Percentiles rank a stretch among this genome's conserved stretches.
Evolutionary conservation across 805 yeast species (phyloP).

Genomic region (Ogataea paradorogensis): DNA sequence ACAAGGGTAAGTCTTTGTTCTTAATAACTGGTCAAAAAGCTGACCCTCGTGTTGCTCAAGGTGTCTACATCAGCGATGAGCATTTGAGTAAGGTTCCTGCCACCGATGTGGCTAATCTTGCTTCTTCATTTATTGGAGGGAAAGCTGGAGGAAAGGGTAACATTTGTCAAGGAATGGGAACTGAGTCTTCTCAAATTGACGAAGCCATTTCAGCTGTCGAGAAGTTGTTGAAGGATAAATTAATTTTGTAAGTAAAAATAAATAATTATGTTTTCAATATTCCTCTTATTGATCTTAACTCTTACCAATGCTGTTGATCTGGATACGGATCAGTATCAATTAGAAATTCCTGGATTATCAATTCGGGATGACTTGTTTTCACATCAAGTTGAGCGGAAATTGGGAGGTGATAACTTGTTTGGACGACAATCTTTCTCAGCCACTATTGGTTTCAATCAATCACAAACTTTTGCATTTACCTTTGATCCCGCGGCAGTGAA

Average conservation of each 20-base stretch:
- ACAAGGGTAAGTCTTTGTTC: conserved; percentile 72
- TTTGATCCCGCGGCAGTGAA: not conserved
- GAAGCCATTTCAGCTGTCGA: conserved; percentile 73
- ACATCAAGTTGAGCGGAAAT: not conserved
- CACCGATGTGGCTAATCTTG: conserved; percentile 69
- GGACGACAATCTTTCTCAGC: conserved; percentile 6
- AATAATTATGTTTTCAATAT: conserved; percentile 6
- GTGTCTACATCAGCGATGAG: conserved; percentile 78
- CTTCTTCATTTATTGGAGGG: conserved; percentile 81
- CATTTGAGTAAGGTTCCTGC: conserved; percentile 69
- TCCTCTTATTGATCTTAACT: not conserved
- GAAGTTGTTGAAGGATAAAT: conserved; percentile 57
- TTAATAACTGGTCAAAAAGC: conserved; percentile 64
- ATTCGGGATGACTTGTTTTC: not conserved
- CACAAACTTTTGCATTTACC: conserved; percentile 14
- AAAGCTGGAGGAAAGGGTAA: conserved; percentile 98
- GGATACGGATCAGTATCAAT: not conserved
- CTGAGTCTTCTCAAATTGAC: conserved; percentile 63
- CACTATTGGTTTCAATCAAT: conserved; percentile 11
- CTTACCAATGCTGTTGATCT: not conserved
- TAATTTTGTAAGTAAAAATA: conserved; percentile 28
- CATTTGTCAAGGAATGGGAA: conserved; percentile 96
- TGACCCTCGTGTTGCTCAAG: conserved; percentile 86
- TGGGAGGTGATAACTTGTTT: not conserved
- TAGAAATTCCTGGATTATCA: not conserved